Conservation (phyloP, 2,329 filamentous ascomycete genomes). For the Aspergillus costaricaensis region DNA sequence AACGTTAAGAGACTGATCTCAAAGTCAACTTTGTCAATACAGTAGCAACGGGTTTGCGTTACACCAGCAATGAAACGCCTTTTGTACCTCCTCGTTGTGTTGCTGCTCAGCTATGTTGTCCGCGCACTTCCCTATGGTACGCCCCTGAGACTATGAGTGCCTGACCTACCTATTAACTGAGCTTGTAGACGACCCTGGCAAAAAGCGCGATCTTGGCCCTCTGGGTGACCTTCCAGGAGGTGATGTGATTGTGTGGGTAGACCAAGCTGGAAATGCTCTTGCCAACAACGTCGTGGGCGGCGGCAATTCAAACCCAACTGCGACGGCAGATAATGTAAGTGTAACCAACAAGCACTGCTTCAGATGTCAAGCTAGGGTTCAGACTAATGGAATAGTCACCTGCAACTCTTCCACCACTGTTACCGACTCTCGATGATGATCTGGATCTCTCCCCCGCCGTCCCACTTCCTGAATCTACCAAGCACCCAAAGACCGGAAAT, state of each 20-base stretch:
- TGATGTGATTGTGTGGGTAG: slow-evolving; percentile 62
- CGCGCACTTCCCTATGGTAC: slow-evolving; percentile 29
- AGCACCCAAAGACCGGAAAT: slow-evolving; percentile 8
- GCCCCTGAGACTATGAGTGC: neutral
- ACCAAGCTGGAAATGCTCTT: slow-evolving; percentile 57
- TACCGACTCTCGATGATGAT: neutral
- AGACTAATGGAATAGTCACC: neutral
- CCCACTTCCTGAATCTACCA: neutral
- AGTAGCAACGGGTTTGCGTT: neutral
- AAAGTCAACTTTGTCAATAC: neutral
- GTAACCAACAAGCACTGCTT: neutral
- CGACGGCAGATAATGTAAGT: slow-evolving; percentile 14
- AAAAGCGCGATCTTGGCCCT: slow-evolving; percentile 42
- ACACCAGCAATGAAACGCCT: slow-evolving; percentile 20
- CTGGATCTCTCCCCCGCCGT: slow-evolving; percentile 8
- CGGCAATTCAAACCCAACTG: slow-evolving; percentile 9
- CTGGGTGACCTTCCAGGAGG: slow-evolving; percentile 19
- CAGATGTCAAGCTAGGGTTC: neutral
- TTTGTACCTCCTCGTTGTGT: slow-evolving; percentile 23
- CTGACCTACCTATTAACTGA: slow-evolving; percentile 21
- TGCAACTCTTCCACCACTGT: neutral
- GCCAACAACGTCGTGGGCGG: slow-evolving; percentile 42
- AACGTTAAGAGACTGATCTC: neutral
- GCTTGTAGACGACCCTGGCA: slow-evolving; percentile 8
- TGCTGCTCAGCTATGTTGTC: slow-evolving; percentile 21